Evolutionary conservation across 768 basidiomycete species (phyloP).

Genomic region (Lactarius tabidus): DNA sequence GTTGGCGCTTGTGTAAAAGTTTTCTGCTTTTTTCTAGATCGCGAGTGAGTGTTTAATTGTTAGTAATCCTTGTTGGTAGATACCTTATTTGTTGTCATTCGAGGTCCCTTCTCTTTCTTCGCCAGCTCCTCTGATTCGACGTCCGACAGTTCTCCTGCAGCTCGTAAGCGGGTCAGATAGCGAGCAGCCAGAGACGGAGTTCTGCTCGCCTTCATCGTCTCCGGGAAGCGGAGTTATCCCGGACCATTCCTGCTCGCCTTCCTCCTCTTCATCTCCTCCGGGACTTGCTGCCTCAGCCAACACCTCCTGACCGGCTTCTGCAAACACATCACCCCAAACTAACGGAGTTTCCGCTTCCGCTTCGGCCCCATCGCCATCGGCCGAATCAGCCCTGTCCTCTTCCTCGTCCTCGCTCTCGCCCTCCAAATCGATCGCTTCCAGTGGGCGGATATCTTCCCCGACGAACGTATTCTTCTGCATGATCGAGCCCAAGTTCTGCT

Average conservation of each 20-base stretch:
- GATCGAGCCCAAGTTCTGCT: slow-evolving; percentile 82
- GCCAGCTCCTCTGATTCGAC: slow-evolving; percentile 34
- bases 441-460: slow-evolving; percentile 71
- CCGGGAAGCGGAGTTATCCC: slow-evolving; percentile 21
- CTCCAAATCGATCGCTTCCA: slow-evolving; percentile 47
- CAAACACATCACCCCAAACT: slow-evolving; percentile 86
- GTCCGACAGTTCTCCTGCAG: slow-evolving; percentile 31
- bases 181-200: background rate
- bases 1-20: slow-evolving; percentile 83
- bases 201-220: slow-evolving; percentile 18
- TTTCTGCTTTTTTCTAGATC: slow-evolving; percentile 75
- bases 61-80: slow-evolving; percentile 4
- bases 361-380: slow-evolving; percentile 37
- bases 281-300: slow-evolving; percentile 20
- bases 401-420: slow-evolving; percentile 32
- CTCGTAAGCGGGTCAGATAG: slow-evolving; percentile 26
- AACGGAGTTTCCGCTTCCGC: slow-evolving; percentile 45
- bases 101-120: slow-evolving; percentile 47
- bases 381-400: slow-evolving; percentile 41
- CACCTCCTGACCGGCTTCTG: slow-evolving; percentile 37
- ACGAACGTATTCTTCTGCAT: slow-evolving; percentile 87
- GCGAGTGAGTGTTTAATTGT: background rate
- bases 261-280: slow-evolving; percentile 30
- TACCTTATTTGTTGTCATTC: slow-evolving; percentile 95
- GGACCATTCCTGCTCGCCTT: slow-evolving; percentile 30